Base-by-base conservation (phyloP, 306 rosid genomes). In the Pyrus communis region DNA sequence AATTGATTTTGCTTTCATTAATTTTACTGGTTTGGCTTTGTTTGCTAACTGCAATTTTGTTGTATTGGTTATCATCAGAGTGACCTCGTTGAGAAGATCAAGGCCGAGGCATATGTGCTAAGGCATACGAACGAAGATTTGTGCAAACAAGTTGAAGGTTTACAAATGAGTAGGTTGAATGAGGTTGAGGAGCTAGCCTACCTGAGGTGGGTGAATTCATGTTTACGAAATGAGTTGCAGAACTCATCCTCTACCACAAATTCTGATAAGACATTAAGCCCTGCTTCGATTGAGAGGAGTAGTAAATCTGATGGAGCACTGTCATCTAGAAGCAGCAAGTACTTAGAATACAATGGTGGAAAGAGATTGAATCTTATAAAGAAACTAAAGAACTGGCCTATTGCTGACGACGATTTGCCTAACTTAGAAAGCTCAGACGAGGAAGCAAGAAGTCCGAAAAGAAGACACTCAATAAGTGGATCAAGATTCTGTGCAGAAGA, bases 151-250 rank as follows among this genome's bases (percentile, higher is more conserved):
- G 98, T 95, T 63, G 98, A 95, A 78, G 97, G 96, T 42, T 81
- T 95, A 77, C 98, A 95, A 82, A 88, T 91, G 83, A 95, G 88
- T 82, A 89, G 98, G 80, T 77, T 95, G 61, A 90, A 93, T 83
- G 98, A 95, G 79, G 98, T 95, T 75, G 98, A 95, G 83, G 98
- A 95, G 81, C 97, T 95, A 65, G 98, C 98, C 19, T 95, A 95
- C 77, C 88, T 95, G 75, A 92, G 97, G 77, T 95, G 98, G 98
- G 98, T 95, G 52, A 95, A 95, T 85, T 90, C 98, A 19, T 95
- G 98, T 81, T 78, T 95, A 68, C 73, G 92, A 82, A 95, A 75
- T 9, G 98, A 95, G 83, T 85, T 95, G 85, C 89, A 90, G 78
- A 90, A 84, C 70, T 86, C 98, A 38, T 86, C 89, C 82, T 82